A percentile compares a stretch with the other conserved stretches of the same genome.
Evolutionary conservation across 192 early-diverging fungal genomes (phyloP).

Genomic region (Kickxella alabastrina): DNA sequence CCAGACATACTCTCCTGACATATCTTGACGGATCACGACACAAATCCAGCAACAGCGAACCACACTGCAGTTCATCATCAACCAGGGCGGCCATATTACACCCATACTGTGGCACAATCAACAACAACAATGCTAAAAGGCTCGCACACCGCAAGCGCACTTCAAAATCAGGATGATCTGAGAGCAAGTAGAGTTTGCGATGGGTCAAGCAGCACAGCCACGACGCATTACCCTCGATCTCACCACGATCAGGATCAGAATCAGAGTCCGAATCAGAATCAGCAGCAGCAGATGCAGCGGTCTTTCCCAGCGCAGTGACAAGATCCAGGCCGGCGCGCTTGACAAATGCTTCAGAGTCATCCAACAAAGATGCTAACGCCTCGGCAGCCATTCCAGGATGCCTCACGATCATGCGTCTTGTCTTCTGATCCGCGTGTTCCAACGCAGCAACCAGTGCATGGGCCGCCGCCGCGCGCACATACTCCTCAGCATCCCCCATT

Average conservation of each 20-base stretch:
- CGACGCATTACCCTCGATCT: neutral
- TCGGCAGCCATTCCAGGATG: neutral
- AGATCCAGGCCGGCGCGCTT: slow-evolving; percentile 34
- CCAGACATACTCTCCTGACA: slow-evolving; percentile 32
- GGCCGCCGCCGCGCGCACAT: slow-evolving; percentile 41
- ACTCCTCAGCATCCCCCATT: slow-evolving; percentile 34
- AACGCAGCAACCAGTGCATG: slow-evolving; percentile 9
- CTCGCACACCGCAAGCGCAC: slow-evolving; percentile 40
- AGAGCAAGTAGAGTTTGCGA: slow-evolving; percentile 13
- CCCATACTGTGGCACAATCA: too few species aligned
- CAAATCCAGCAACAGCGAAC: slow-evolving; percentile 35
- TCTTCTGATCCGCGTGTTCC: neutral
- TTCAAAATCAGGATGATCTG: slow-evolving; percentile 43
- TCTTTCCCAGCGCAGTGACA: slow-evolving; percentile 6
- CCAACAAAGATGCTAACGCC: slow-evolving; percentile 9
- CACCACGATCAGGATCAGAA: too few species aligned
- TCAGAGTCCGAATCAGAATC: neutral
- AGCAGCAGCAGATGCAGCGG: neutral
- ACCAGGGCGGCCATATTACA: too few species aligned
- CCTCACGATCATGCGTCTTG: too few species aligned
- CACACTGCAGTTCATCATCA: slow-evolving; percentile 8
- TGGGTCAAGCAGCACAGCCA: slow-evolving; percentile 19
- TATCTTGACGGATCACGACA: slow-evolving; percentile 47
- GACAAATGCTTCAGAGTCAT: slow-evolving; percentile 48
- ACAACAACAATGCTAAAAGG: slow-evolving; percentile 11